Base-by-base conservation (phyloP, 352 stramenopile genomes). In the Pythium coloratum region DNA sequence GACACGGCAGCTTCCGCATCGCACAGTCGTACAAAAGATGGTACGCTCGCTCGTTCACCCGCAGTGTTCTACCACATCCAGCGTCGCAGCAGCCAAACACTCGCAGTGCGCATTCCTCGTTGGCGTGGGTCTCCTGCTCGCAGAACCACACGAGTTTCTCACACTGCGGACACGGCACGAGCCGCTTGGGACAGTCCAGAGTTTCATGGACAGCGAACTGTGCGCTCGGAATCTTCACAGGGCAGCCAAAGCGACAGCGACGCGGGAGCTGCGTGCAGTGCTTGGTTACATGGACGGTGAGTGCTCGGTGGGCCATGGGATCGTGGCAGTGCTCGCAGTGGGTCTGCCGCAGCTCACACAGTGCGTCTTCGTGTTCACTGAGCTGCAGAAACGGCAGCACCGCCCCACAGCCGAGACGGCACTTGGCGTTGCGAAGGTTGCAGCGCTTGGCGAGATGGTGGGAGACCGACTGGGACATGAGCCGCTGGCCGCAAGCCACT, bases 241-340 rank as follows among this genome's bases (percentile, higher is more conserved):
- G 38, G 38, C 85, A 91, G 20, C 84, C 78, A 14, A 93, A 66
- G 2, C 76, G 76, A 36, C 86, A 94, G 6, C 70, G 66, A 2
- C 83, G 81, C 36, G 77, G 75, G 1, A 78, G 46, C 34, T 75
- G 56, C 5, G 64, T 26, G 32, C 86, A 94, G 16, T 59, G 33
- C 1, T 64, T 72, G 18, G 65, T 65, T 0, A 90, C 26, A 63
- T 93, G 86, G 1, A 51, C 30, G 0, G 32, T 53, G 3, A 93
- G 54, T 18, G 28, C 49, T 62, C 75, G 58, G 9, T 76, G 62
- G 1, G 64, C 59, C 20, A 91, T 24, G 0, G 58, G 55, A 0
- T 64, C 24, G 59, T 86, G 78, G 36, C 86, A 94, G 64, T 88
- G 73, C 6, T 80, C 69, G 44, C 86, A 94, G 46, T 78, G 75